Percentiles rank a stretch among this genome's conserved stretches.
These are phyloP conservation scores for Coelastrella sp. DNA, from an alignment of 139 green algal genomes.

Conservation along the genomic window DNA sequence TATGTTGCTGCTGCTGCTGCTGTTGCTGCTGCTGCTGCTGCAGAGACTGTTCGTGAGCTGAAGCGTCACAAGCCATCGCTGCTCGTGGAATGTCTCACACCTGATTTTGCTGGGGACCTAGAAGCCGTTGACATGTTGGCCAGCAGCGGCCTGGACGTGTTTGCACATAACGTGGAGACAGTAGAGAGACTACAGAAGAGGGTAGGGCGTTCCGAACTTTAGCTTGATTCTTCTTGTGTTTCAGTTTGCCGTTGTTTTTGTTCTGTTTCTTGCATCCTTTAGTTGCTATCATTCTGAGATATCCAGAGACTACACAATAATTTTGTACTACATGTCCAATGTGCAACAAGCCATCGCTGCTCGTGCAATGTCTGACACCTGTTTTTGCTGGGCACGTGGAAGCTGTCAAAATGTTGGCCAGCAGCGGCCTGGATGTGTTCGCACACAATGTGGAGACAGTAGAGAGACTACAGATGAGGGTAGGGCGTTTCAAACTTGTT, in stretches of 20 bases:
- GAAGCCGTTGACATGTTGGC: slow-evolving; percentile 67
- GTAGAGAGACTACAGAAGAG: slow-evolving; percentile 87
- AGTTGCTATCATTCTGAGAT: too few relatives aligned
- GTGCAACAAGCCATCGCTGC: too few relatives aligned
- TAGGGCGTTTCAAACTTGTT: slow-evolving; percentile 47
- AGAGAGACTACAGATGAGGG: slow-evolving; percentile 82
- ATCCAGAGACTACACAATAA: too few relatives aligned
- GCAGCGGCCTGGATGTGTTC: slow-evolving; percentile 87
- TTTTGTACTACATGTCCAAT: too few relatives aligned
- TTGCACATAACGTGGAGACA: slow-evolving; percentile 99
- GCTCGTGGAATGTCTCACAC: slow-evolving; percentile 93
- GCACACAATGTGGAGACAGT: slow-evolving; percentile 99
- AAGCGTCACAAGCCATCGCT: slow-evolving; percentile 84
- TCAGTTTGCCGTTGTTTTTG: background rate
- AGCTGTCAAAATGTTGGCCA: slow-evolving; percentile 61
- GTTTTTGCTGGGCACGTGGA: slow-evolving; percentile 83
- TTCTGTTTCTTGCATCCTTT: too few relatives aligned
- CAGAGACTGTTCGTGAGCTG: slow-evolving; percentile 83
- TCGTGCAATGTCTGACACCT: too few relatives aligned
- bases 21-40: slow-evolving; percentile 11
- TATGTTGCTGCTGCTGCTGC: background rate
- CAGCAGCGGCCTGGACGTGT: slow-evolving; percentile 84
- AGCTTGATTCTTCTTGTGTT: too few relatives aligned
- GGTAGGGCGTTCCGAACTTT: slow-evolving; percentile 58
- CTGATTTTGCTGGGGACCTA: slow-evolving; percentile 86